Percentiles rank a stretch among this genome's conserved stretches.
These are phyloP conservation scores for Hypericum perforatum DNA, from an alignment of 345 rosid genomes.

Conservation along the genomic window DNA sequence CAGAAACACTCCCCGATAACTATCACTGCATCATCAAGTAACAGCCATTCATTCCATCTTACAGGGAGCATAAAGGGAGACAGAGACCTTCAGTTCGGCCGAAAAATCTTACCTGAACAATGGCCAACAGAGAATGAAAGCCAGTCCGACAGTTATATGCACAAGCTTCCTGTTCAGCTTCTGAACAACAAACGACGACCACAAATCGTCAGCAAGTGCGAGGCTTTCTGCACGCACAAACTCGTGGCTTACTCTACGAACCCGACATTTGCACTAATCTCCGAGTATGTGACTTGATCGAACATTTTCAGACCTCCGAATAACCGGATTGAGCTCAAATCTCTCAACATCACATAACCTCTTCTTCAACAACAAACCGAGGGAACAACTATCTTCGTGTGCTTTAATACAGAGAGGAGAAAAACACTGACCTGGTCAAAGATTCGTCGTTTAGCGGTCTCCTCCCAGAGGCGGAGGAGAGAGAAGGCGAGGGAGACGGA, in stretches of 20 bases:
- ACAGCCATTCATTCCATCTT: conserved; percentile 9
- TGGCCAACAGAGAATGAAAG: conserved; percentile 89
- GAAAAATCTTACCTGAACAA: conserved; percentile 46
- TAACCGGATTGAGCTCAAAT: too few species aligned
- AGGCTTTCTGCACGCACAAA: neutral
- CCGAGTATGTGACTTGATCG: too few species aligned
- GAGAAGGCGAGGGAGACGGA: conserved; percentile 33
- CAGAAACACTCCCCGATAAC: conserved; percentile 59
- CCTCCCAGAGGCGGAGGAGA: conserved; percentile 45
- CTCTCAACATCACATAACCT: too few species aligned
- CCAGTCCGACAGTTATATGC: conserved; percentile 74
- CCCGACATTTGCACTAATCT: too few species aligned
- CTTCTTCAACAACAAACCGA: too few species aligned
- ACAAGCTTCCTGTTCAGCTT: conserved; percentile 77
- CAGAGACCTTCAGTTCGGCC: conserved; percentile 8
- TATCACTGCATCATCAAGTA: conserved; percentile 45
- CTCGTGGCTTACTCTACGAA: too few species aligned
- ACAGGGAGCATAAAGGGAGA: conserved; percentile 1
- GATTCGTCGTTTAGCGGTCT: conserved; percentile 52
- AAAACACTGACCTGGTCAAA: conserved; percentile 42
- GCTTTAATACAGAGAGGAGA: neutral
- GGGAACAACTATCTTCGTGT: too few species aligned
- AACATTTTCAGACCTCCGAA: too few species aligned
- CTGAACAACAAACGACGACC: conserved; percentile 25
- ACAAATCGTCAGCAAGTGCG: neutral